phyloP scores from a whole-genome alignment of 2,329 filamentous ascomycete genomes.

The Neospermospora avenae region DNA sequence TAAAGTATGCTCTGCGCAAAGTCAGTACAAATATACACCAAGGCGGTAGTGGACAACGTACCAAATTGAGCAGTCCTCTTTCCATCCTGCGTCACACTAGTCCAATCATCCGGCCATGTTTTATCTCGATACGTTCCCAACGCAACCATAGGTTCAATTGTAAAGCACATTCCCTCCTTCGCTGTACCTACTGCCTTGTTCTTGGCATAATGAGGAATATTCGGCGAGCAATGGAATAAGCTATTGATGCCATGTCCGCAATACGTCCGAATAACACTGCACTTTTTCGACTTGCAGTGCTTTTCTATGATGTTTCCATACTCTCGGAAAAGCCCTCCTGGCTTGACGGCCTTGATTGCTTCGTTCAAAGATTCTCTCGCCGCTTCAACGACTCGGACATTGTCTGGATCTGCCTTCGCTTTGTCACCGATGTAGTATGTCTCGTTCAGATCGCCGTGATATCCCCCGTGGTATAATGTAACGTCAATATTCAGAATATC shows the following conservation, averaged over 20 bases:
- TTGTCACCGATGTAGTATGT: conserved; percentile 97
- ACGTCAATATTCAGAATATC: conserved; percentile 98
- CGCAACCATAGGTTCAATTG: conserved; percentile 98
- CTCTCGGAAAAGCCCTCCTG: conserved; percentile 86
- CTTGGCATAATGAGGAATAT: conserved; percentile 95
- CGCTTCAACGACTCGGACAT: conserved; percentile 86
- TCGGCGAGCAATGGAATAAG: conserved; percentile 89
- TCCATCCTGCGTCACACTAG: conserved; percentile 87
- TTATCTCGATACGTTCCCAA: conserved; percentile 87
- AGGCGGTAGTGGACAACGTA: conserved; percentile 41
- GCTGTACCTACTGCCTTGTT: conserved; percentile 95
- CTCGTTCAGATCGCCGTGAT: conserved; percentile 96
- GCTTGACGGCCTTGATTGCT: conserved; percentile 88
- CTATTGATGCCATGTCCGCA: conserved; percentile 95
- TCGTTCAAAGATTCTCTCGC: conserved; percentile 86
- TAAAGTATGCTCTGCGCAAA: conserved; percentile 68
- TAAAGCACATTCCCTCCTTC: conserved; percentile 97
- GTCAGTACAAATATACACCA: conserved; percentile 16
- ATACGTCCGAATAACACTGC: conserved; percentile 92
- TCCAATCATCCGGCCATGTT: conserved; percentile 99
- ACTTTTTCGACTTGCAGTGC: conserved; percentile 78
- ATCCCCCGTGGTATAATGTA: conserved; percentile 88
- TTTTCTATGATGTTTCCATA: conserved; percentile 96
- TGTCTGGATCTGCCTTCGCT: conserved; percentile 77
- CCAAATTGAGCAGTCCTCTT: conserved; percentile 89